phyloP scores from a whole-genome alignment of 352 stramenopile species.

The Globisporangium iwayamae region DNA sequence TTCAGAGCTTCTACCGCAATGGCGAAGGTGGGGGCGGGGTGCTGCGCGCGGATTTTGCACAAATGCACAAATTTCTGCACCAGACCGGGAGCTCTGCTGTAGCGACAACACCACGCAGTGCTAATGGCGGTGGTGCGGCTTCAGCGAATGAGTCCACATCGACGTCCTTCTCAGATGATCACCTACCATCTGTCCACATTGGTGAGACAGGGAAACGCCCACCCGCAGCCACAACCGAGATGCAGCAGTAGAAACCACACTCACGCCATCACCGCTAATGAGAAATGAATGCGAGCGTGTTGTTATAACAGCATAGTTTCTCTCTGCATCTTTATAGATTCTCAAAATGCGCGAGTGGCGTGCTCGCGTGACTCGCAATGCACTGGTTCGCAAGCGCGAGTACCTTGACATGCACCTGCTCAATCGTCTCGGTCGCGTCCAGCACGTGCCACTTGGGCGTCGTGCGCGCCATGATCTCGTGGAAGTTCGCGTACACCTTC shows the following conservation, averaged over 20 bases:
- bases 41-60: constrained; percentile 39
- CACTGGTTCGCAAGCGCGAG: constrained; percentile 45
- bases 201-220: constrained; percentile 3
- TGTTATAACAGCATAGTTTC: background rate
- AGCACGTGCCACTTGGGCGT: constrained; percentile 69
- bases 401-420: constrained; percentile 66
- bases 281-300: background rate
- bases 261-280: background rate
- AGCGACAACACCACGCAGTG: constrained; percentile 4
- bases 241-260: background rate
- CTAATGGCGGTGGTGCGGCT: background rate
- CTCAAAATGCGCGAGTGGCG: constrained; percentile 42
- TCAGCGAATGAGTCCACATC: background rate
- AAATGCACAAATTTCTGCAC: constrained; percentile 76
- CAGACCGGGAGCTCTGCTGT: constrained; percentile 21
- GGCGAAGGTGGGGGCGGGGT: constrained; percentile 1
- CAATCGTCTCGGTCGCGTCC: constrained; percentile 74
- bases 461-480: constrained; percentile 44
- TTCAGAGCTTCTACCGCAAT: constrained; percentile 27
- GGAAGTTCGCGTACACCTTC: constrained; percentile 81
- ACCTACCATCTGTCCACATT: constrained; percentile 6
- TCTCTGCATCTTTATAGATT: constrained; percentile 3
- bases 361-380: constrained; percentile 29
- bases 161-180: background rate
- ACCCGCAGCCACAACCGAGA: background rate